Evolutionary conservation across 1,284 basidiomycete species (phyloP), one percentile per base, ranked within the genome.

Genomic region (Irpex sp.): DNA sequence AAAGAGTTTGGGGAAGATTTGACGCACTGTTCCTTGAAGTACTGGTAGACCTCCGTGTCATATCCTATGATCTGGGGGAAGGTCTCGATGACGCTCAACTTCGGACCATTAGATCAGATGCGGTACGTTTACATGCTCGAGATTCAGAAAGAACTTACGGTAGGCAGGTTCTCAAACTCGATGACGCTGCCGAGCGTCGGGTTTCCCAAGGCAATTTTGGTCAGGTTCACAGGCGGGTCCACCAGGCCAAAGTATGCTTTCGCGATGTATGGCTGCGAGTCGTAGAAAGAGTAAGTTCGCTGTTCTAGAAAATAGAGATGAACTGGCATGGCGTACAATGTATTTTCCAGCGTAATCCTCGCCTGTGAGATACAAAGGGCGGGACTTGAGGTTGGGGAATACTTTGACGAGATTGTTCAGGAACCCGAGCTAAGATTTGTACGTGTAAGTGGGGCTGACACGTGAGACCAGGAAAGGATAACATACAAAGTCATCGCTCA

Each of bases 191-290:
- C 76, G 31, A 88, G 78, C 11, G 84, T 73, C 4, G 85, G 87
- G 72, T 90, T 85, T n/a, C 88, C 88, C 52, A 90, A 88, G 17
- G 81, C 85, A 60, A 90, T 82, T 69, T 85, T 86, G 1, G 79
- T 76, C 34, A 90, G 77, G 3, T 81, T 84, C 34, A 89, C 85
- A 2, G 88, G 88, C n/a, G 87, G 86, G 44, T 83, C 80, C 1
- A 77, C 66, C 72, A 82, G 79, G 49, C 76, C 77, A 64, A 88
- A 87, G 68, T 88, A 86, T 9, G 85, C 76, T 73, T 88, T 86
- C 64, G 83, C 75, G 68, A 88, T 89, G 68, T 86, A 87, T 36
- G 88, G 85, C 85, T 87, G 62, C 5, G 31, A 34, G 31, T 34
- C 31, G 31, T 34, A 34, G 31, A 6, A 37, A 40, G 66, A 26